Evolutionary conservation across 257 asterid species (phyloP), one percentile per base, ranked within the genome.

Genomic region (Nicotiana undulata): DNA sequence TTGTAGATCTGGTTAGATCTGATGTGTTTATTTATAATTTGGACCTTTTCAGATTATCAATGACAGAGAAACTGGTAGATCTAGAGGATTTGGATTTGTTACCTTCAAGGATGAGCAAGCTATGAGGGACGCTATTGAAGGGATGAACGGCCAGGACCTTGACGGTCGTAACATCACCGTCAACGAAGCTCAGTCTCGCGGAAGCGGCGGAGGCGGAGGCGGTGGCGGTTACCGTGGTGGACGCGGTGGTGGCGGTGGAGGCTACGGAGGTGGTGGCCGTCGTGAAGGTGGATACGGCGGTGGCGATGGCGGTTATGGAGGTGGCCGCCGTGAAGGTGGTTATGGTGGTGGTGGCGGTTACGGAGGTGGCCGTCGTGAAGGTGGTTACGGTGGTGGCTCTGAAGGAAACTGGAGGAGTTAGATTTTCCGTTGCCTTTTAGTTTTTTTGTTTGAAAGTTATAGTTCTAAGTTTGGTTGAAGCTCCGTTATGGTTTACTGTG

Each of bases 51-150:
- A 95, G 99, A 88, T 95, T 11, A 89, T 95, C 9, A 93, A 88
- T 80, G 99, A 95, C 76, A 91, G 99, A 0, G 99, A 95, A 85
- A 95, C 98, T 1, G 98, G 99, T 0, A 90, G 98, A 81, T 94
- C 98, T 3, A 90, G 98, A 81, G 98, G 98, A 0, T 94, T 94
- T 46, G 99, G 99, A 78, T 95, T 95, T 46, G 99, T 95, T 12
- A 95, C 99, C 0, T 95, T 95, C 81, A 88, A 68, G 76, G 92
- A 90, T 8, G 99, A 95, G 88, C 85, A 91, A 15, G 18, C 97
- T 0, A 95, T 95, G 99, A 90, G 82, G 53, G 91, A 84, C 1
- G 99, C 99, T 0, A 95, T 95, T 12, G 93, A 90, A 13, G 92
- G 81, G 18, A 92, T 95, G 99, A 92, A 95, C 81, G 99, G 99